Evolutionary conservation across 2,329 filamentous ascomycete species (phyloP), one percentile per base, ranked within the genome.

Genomic region (Claviceps monticola): DNA sequence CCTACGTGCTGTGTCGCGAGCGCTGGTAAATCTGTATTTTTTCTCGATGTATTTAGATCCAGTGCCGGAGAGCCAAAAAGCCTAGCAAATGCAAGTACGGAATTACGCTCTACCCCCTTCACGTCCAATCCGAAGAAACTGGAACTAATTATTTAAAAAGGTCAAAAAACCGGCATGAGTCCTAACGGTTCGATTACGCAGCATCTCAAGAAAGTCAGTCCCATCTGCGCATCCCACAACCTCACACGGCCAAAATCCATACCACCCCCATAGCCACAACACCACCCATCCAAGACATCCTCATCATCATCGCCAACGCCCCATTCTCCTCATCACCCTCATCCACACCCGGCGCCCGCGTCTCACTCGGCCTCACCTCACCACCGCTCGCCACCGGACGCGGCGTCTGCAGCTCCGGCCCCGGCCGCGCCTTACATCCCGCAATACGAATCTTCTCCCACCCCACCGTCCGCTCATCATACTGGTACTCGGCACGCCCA

Each of bases 401-500:
- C 17, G 52, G 52, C 1, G 48, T 45, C 16, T 51, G 50, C 19
- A 52, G 42, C 36, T 46, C 41, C 11, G 50, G 21, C 6, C 56
- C 57, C 2, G 54, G 54, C n/a, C 57, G 56, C 46, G 55, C 56
- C 55, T 58, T 51, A 46, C 63, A 64, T 2, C 62, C 64, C 3
- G 56, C 50, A 53, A 66, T 56, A 16, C 57, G 51, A 41, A 67
- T 57, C 42, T 60, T 59, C 51, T 60, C 57, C 63, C 63, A 67
- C n/a, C 58, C 58, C 16, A 52, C 53, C 1, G 59, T 59, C 41
- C 56, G 51, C 48, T 62, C 59, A 43, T 58, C 56, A 52, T 63
- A 65, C 49, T 57, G 54, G 39, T 67, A 67, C 54, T 61, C 56
- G 5, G 62, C 56, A 4, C 19, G 16, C 14, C 23, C 23, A 8